Evolutionary conservation across 2,329 filamentous ascomycete species (phyloP).

Genomic region (Alternaria brassicicola): DNA sequence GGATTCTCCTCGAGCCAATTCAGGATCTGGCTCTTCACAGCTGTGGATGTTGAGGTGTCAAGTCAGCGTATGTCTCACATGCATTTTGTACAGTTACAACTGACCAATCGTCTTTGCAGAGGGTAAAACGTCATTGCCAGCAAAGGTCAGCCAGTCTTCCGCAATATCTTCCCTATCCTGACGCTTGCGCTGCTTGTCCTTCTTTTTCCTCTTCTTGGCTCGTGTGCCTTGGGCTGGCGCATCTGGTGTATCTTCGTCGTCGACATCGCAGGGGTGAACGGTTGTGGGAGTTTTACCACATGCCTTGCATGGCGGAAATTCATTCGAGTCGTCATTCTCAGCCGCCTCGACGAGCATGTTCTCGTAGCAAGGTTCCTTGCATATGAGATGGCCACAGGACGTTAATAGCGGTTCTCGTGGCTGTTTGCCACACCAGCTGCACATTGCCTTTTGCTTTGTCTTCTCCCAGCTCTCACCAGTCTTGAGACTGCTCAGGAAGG

Average conservation of each 20-base stretch:
- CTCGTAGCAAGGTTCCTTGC: constrained; percentile 54
- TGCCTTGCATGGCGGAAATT: constrained; percentile 33
- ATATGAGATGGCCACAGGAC: constrained; percentile 63
- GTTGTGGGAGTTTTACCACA: constrained; percentile 42
- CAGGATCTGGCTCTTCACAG: constrained; percentile 54
- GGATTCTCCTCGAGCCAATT: constrained; percentile 55
- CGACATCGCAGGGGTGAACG: constrained; percentile 28
- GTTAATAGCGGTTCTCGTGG: constrained; percentile 55
- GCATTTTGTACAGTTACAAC: background rate
- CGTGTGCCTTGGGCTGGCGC: constrained; percentile 23
- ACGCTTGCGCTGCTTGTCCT: constrained; percentile 17
- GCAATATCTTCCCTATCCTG: constrained; percentile 37
- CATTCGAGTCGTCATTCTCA: constrained; percentile 5
- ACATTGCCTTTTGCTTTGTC: constrained; percentile 51
- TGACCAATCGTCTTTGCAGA: constrained; percentile 53
- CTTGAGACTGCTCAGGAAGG: constrained; percentile 48
- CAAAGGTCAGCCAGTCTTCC: constrained; percentile 48
- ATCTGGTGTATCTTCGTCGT: constrained; percentile 19
- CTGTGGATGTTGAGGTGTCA: background rate
- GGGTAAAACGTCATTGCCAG: constrained; percentile 48
- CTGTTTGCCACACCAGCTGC: constrained; percentile 50
- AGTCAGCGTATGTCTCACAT: background rate
- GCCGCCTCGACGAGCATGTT: constrained; percentile 38
- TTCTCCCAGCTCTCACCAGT: constrained; percentile 46
- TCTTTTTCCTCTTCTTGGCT: constrained; percentile 20